Evolutionary conservation across 352 stramenopile species (phyloP), one percentile per base, ranked within the genome.

Genomic region (Globisporangium sylvaticum): DNA sequence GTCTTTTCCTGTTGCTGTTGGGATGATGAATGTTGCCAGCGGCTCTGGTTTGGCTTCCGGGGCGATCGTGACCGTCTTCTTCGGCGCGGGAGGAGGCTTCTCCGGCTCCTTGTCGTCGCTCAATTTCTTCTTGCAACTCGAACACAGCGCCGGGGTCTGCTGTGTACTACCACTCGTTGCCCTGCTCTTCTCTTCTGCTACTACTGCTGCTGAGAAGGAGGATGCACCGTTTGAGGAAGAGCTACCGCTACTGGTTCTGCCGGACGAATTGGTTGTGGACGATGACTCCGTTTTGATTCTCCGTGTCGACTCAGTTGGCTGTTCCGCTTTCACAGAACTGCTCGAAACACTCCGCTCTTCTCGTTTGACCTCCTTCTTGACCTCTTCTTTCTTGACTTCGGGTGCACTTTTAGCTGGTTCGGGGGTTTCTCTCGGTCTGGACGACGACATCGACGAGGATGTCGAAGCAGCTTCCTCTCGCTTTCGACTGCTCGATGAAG

Each of bases 61-160:
- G 58, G 62, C 66, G 60, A 67, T 73, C 64, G 62, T 69, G 44
- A 65, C 61, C 22, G 37, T 65, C 66, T 72, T 78, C 65, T 75
- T 72, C 27, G 58, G 42, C 25, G 39, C 50, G 18, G 79, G 44
- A 37, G 72, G 60, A n/a, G 71, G 53, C 50, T 58, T 67, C 58
- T 63, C 59, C 2, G 54, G 37, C 64, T 84, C 71, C 52, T 78
- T 65, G 57, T 86, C 78, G 37, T 77, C 78, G 56, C 57, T 78
- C 57, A 88, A 68, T 58, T 78, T 87, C 70, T 81, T 87, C 60
- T 89, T 88, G 63, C 80, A 93, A 27, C 83, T 78, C 68, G 73
- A 70, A 62, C 78, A 90, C 50, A 90, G 71, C 32, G 70, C 72
- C 20, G 55, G 56, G n/a, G 27, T 24, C 4, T 32, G 20, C 24